Evolutionary conservation across 1,139 yeast genomes (phyloP).

Genomic region (Debaryomyces coudertii): DNA sequence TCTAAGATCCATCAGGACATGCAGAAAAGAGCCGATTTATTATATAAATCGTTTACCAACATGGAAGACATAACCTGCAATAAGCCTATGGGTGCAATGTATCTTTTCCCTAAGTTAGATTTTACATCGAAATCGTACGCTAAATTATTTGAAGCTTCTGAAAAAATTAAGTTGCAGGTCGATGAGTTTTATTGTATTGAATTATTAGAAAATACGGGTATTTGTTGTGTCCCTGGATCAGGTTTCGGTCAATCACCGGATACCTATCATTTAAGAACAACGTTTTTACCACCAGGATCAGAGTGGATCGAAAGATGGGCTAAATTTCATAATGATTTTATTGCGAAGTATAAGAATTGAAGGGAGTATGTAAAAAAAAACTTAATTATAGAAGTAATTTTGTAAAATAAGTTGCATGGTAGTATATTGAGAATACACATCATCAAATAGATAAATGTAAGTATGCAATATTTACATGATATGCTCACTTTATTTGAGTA

Average conservation of each 20-base stretch:
- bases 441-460: background rate
- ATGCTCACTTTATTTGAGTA: background rate
- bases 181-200: slow-evolving; percentile 90
- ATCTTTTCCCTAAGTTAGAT: slow-evolving; percentile 79
- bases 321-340: slow-evolving; percentile 72
- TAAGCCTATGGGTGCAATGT: slow-evolving; percentile 97
- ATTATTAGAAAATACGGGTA: slow-evolving; percentile 85
- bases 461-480: background rate
- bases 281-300: slow-evolving; percentile 92
- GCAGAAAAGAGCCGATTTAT: slow-evolving; percentile 59
- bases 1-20: slow-evolving; percentile 62
- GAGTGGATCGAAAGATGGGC: slow-evolving; percentile 84
- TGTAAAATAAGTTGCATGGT: background rate
- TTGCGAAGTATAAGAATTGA: slow-evolving; percentile 48
- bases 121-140: slow-evolving; percentile 52
- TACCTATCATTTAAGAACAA: slow-evolving; percentile 90
- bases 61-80: slow-evolving; percentile 86
- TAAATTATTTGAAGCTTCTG: slow-evolving; percentile 65
- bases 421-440: background rate
- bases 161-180: slow-evolving; percentile 55
- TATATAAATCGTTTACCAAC: slow-evolving; percentile 69
- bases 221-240: slow-evolving; percentile 95
- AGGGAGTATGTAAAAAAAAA: too few species aligned
- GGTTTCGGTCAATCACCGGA: slow-evolving; percentile 94
- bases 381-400: background rate